Evolutionary conservation across 495 filamentous ascomycete species (phyloP).

Genomic region (Pyrenula aspistea): DNA sequence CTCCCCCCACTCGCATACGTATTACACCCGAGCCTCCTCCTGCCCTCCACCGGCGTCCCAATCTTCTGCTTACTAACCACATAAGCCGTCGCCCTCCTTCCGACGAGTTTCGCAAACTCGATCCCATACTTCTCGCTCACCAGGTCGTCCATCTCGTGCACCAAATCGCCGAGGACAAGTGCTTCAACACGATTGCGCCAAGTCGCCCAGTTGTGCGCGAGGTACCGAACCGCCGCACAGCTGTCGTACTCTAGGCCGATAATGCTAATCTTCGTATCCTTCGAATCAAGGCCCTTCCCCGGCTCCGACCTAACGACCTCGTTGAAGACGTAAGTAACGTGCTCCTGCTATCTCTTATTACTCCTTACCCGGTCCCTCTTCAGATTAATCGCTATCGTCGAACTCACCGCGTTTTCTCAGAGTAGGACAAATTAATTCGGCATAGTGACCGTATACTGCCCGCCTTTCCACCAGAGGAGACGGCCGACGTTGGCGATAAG

Average conservation of each 20-base stretch:
- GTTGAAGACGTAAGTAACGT: constrained; percentile 53
- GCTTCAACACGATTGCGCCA: constrained; percentile 23
- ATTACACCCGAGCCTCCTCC: constrained; percentile 27
- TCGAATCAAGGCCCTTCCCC: constrained; percentile 19
- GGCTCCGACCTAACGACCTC: constrained; percentile 32
- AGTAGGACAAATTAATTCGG: constrained; percentile 39
- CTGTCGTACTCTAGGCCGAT: constrained; percentile 50
- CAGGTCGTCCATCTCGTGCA: constrained; percentile 8
- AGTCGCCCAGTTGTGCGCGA: constrained; percentile 40
- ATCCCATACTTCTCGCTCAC: constrained; percentile 1
- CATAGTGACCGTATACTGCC: constrained; percentile 39
- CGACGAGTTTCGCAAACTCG: constrained; percentile 23
- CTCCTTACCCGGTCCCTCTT: constrained; percentile 42
- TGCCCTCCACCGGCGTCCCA: constrained; percentile 34
- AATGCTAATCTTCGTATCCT: constrained; percentile 45
- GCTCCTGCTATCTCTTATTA: constrained; percentile 36
- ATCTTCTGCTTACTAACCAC: constrained; percentile 32
- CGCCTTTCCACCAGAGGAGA: constrained; percentile 51
- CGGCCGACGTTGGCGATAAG: constrained; percentile 65
- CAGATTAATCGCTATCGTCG: constrained; percentile 17
- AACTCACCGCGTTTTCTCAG: constrained; percentile 38
- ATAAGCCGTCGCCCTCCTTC: constrained; percentile 49
- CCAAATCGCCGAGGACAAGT: constrained; percentile 22
- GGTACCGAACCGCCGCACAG: constrained; percentile 36
- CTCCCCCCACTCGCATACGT: constrained; percentile 32